Base-by-base conservation (phyloP, 23 red algal species). In the Agarophyton chilense region DNA sequence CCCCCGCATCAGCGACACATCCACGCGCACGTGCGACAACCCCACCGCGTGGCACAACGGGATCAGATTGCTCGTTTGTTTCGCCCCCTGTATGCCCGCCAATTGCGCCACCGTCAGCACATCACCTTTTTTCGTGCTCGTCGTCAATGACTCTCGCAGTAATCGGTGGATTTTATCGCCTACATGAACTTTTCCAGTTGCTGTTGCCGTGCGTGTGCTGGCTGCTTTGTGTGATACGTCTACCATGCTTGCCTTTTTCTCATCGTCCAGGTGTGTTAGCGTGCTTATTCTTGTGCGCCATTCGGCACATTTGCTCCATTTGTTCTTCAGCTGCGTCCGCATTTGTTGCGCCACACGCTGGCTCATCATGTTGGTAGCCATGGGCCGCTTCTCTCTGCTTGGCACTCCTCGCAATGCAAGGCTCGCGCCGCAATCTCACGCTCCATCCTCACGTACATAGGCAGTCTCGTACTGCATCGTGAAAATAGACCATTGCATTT, bases 41-140 rank as follows among this genome's bases (percentile, higher is more conserved):
- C 76, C 36, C 24, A 99, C 89, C n/a, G 93, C 10, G 52, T 99
- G 97, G 74, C 97, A 99, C 39, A 99, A 85, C 14, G 97, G 97
- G 40, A 99, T 95, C 45, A 94, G 70, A 54, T 78, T 62, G 13
- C 56, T 65, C 7, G 97, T 95, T 52, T 88, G 76, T 52, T 99
- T 99, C 24, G 97, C 97, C 19, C 56, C 97, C 60, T 70, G 55
- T 32, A 99, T 96, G 24, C 93, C 97, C 6, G 93, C 97, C 7
- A 99, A 40, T 52, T 88, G 93, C 10, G 97, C 97, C 24, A 92
- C 87, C 38, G 64, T 84, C n/a, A 99, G 84, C 22, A 92, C 91
- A 74, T 96, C 87, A 19, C 97, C 97, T 53, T 99, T 99, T 49
- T 73, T 51, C 68, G 34, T 35, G 10, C 50, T 52, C 42, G 64